These are phyloP conservation scores for Pseudevernia furfuracea DNA, from an alignment of 495 filamentous ascomycete genomes.

Conservation along the genomic window DNA sequence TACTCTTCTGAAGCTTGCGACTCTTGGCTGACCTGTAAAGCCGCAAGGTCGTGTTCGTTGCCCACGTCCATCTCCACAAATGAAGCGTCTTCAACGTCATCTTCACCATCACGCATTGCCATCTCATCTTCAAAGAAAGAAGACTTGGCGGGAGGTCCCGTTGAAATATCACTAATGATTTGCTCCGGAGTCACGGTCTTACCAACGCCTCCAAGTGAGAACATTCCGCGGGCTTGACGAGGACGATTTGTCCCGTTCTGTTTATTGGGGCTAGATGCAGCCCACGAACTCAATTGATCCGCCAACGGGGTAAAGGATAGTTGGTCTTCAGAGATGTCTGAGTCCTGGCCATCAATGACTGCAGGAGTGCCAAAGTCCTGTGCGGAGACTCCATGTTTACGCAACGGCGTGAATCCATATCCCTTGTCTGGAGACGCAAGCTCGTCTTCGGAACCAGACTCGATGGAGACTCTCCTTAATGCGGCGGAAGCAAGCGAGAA, in stretches of 20 bases:
- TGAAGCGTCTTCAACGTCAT: constrained; percentile 26
- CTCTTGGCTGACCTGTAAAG: constrained; percentile 20
- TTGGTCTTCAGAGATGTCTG: constrained; percentile 24
- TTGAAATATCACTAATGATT: constrained; percentile 16
- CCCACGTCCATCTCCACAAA: constrained; percentile 16
- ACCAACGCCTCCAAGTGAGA: constrained; percentile 31
- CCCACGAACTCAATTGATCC: constrained; percentile 53
- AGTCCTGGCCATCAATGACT: constrained; percentile 5
- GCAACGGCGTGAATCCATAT: constrained; percentile 24
- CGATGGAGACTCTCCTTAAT: constrained; percentile 27
- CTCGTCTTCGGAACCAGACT: constrained; percentile 50
- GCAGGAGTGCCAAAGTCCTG: constrained; percentile 27
- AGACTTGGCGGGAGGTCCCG: constrained; percentile 30
- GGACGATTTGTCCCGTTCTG: constrained; percentile 30
- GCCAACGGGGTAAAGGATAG: constrained; percentile 50
- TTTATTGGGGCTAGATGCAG: constrained; percentile 45
- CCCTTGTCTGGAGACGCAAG: constrained; percentile 34
- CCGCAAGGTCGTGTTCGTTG: constrained; percentile 34
- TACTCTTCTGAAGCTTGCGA: constrained; percentile 57
- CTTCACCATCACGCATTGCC: constrained; percentile 37
- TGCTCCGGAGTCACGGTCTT: constrained; percentile 1
- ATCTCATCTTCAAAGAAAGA: constrained; percentile 55
- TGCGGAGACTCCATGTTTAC: constrained; percentile 30
- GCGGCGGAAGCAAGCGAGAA: constrained; percentile 17
- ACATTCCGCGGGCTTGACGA: constrained; percentile 35